Evolutionary conservation across 352 stramenopile species (phyloP).

Genomic region (Phytophthora ohioensis): DNA sequence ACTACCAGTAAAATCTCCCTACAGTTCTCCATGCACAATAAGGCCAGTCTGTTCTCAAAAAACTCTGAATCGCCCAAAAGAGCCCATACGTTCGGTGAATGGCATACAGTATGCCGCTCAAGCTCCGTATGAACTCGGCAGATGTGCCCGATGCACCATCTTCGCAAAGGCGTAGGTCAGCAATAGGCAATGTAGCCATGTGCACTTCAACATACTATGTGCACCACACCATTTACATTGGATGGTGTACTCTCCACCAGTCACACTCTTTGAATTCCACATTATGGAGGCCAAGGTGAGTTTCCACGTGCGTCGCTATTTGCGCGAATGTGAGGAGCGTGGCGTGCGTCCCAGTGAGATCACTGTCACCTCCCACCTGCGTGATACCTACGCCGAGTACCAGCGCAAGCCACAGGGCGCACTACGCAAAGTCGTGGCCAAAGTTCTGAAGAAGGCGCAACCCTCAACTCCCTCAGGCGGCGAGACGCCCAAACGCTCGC

Average conservation of each 20-base stretch:
- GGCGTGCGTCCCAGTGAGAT: conserved; percentile 64
- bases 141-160: too few species aligned
- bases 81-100: too few species aligned
- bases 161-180: too few species aligned
- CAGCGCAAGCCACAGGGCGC: conserved; percentile 79
- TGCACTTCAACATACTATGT: conserved; percentile 4
- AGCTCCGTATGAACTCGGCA: too few species aligned
- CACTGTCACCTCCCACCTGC: conserved; percentile 68
- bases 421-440: conserved; percentile 72
- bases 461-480: conserved; percentile 1
- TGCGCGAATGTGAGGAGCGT: conserved; percentile 83
- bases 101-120: too few species aligned
- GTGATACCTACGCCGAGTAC: conserved; percentile 87
- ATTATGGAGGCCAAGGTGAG: conserved; percentile 87
- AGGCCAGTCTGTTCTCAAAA: too few species aligned
- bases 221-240: background rate
- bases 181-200: too few species aligned
- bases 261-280: background rate
- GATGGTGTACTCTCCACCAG: background rate
- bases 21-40: too few species aligned
- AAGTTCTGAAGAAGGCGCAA: conserved; percentile 76
- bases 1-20: too few species aligned
- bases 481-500: conserved; percentile 60
- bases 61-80: too few species aligned
- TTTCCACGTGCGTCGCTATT: conserved; percentile 87